Percentiles rank a stretch among this genome's conserved stretches.
These are phyloP conservation scores for Podaxis mareebaensis DNA, from an alignment of 768 basidiomycete species.

Conservation along the genomic window DNA sequence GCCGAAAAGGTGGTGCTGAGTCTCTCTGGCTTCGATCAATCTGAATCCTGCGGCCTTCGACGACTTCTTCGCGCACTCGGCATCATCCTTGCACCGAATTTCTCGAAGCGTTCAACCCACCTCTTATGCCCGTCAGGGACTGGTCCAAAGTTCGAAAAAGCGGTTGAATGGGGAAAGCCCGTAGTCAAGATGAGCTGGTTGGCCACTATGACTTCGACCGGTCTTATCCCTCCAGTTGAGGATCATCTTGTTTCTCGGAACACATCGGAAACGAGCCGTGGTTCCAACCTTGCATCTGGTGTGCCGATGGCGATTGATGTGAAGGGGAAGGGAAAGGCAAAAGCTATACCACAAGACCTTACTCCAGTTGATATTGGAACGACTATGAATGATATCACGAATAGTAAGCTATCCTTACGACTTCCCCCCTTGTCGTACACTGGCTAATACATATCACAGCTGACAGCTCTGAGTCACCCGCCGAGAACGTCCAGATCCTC, in stretches of 20 bases:
- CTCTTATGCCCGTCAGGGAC: constrained; percentile 71
- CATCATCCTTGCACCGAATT: constrained; percentile 52
- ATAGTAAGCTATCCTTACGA: constrained; percentile 32
- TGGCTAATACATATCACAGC: neutral
- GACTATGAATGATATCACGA: constrained; percentile 47
- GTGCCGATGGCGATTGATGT: constrained; percentile 17
- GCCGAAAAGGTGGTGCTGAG: constrained; percentile 60
- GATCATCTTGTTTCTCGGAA: constrained; percentile 32
- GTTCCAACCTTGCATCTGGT: neutral
- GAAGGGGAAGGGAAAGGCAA: constrained; percentile 33
- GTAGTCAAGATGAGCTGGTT: constrained; percentile 78
- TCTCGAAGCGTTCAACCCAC: constrained; percentile 73
- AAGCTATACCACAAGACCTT: constrained; percentile 22
- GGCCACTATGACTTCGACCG: constrained; percentile 52
- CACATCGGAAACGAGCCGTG: neutral
- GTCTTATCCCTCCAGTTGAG: constrained; percentile 40
- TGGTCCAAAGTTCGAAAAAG: constrained; percentile 79
- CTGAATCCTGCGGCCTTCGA: constrained; percentile 64
- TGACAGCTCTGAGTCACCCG: constrained; percentile 16
- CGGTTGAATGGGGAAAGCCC: constrained; percentile 74
- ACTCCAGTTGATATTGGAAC: constrained; percentile 21
- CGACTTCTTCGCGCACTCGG: constrained; percentile 69
- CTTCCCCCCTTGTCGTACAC: neutral
- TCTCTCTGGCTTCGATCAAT: constrained; percentile 74
- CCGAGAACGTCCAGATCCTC: constrained; percentile 1